Evolutionary conservation across 225 moss, liverwort and hornwort genomes (phyloP), one percentile per base, ranked within the genome.

Genomic region (Asterella californica): DNA sequence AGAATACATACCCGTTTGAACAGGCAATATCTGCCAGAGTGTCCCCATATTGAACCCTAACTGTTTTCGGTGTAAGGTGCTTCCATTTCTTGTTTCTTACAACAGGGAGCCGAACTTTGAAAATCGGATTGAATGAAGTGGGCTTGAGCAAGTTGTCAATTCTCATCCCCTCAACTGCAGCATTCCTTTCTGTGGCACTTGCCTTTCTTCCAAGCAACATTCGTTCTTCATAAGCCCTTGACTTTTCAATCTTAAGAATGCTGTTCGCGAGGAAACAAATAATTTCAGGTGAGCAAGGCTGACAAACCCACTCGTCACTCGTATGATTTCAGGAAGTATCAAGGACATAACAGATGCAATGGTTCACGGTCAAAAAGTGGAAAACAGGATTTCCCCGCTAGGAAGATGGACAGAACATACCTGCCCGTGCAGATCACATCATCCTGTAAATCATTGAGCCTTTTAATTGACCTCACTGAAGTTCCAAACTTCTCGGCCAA

Each of bases 401-500:
- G 34, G 24, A 46, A 25, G 62, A 72, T 62, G 73, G 48, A 66
- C 54, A 53, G 61, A 80, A 82, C 89, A 68, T 76, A 94, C 94
- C 94, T 95, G 83, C 90, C 91, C 74, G 90, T 88, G 70, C 84
- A 90, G 48, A 95, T 95, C 33, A 86, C 81, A 82, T 91, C 95
- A 47, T 88, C 88, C 76, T 84, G 86, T 80, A 95, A 79, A 68
- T 89, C 90, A 76, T 95, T 95, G n/a, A 93, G 85, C 64, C 81
- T 85, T 80, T 90, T 95, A 78, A 93, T 81, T 73, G 90, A 86
- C 37, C 65, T 89, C 72, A 90, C 90, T 2, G 93, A 89, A 21
- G 91, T 95, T 47, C 93, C 91, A 81, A 91, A 93, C 82, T 91
- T 93, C 85, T 86, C 86, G 45, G 93, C 93, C 82, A 95, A 70